Evolutionary conservation across 75 land plant species (phyloP).

Genomic region (Pinus tabuliformis): DNA sequence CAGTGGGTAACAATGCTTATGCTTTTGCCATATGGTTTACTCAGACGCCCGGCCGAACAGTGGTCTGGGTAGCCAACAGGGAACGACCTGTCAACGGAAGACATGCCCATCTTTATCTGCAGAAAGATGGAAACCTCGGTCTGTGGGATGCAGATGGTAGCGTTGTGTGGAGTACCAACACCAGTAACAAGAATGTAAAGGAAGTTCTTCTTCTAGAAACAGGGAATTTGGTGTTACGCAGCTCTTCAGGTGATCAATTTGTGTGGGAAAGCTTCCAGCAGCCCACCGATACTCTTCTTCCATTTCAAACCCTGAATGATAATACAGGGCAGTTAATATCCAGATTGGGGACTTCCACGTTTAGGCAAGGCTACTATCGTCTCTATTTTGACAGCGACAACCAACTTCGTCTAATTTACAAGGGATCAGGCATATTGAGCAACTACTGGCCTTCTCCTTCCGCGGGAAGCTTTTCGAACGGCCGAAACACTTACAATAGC

Average conservation of each 20-base stretch:
- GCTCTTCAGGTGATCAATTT: neutral
- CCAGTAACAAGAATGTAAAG: neutral
- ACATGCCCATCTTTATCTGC: neutral
- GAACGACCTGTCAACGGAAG: neutral
- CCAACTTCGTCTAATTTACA: no score
- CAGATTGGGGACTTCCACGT: neutral
- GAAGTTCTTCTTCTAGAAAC: neutral
- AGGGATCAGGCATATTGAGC: no score
- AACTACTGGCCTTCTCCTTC: no score
- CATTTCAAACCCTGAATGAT: constrained; percentile 11
- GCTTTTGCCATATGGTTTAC: neutral
- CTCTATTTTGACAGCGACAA: neutral
- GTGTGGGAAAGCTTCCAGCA: constrained; percentile 24
- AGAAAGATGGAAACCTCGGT: no score
- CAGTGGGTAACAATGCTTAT: no score
- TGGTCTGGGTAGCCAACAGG: neutral
- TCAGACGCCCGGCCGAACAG: neutral
- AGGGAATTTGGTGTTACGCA: neutral
- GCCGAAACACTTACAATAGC: neutral
- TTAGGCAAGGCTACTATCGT: neutral
- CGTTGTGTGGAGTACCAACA: neutral
- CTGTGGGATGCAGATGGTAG: neutral
- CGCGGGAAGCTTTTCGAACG: no score
- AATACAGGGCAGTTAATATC: neutral
- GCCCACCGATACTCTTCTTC: constrained; percentile 23